Evolutionary conservation across 371 early-diverging fungal species (phyloP), one percentile per base, ranked within the genome.

Genomic region (Syncephalis plumigaleata): DNA sequence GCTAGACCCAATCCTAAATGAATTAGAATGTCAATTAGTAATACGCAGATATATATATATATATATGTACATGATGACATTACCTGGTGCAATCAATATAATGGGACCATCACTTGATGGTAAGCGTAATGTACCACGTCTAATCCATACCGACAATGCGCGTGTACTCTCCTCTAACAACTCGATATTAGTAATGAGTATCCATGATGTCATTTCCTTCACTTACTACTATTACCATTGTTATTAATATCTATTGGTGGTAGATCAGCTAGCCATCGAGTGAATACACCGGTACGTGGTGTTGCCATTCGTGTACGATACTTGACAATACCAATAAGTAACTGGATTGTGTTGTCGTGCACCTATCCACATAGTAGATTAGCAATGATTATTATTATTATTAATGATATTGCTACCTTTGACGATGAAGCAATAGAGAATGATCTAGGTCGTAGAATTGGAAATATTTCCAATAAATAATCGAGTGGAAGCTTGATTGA

Each of bases 381-480:
- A 40, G n/a, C 3, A 7, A 9, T 25, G 36, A 9, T 18, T n/a
- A 16, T 36, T 21, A 21, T 16, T 40, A 8, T 5, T 16, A 40
- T 16, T 21, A n/a, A 4, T 16, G n/a, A n/a, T n/a, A n/a, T n/a
- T n/a, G n/a, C n/a, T n/a, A 52, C 53, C 47, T 40, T 31, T 24
- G 17, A 13, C n/a, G 70, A 68, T 0, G 77, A 77, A 0, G 90
- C 77, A 38, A 95, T 92, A 2, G 90, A 90, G 51, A 86, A 95
- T 11, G 75, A 71, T 11, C 94, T 68, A 15, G 82, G 79, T 37
- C 80, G 75, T 38, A 93, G 64, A 4, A 56, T 49, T 0, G 90
- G 86, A 44, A 93, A 78, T 24, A 86, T 48, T 54, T 95, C 96
- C 17, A 91, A 53, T 3, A 86, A 60, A 59, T 92, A 89, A 27